Base-by-base conservation (phyloP, 176 grass and related monocot species). In the Echinochloa phyllopogon region DNA sequence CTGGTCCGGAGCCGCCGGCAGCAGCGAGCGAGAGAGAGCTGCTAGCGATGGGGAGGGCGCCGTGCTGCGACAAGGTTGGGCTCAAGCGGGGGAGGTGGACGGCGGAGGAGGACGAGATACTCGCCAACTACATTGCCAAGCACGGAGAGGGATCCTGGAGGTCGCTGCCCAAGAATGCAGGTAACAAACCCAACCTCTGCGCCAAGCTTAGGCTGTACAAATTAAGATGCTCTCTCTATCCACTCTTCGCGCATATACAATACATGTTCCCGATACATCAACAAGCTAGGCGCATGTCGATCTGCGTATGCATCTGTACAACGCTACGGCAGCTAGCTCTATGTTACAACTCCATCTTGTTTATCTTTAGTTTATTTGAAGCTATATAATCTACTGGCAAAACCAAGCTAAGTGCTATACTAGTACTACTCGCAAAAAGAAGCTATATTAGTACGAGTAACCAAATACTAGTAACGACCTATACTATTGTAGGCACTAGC, bases 91-190 rank as follows among this genome's bases (percentile, higher is more conserved):
- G 93, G 33, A 81, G 93, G 84, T 98, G 95, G 95, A 95, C 95
- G 14, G 44, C 91, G 45, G 95, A 91, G 75, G 95, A 98, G 77
- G 95, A 98, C 51, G 91, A 93, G 69, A 80, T 73, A 47, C 87
- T 98, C 43, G 70, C 87, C 8, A 86, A 33, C 75, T 98, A 98
- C 80, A 95, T 98, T 91, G 79, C 91, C 77, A 49, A 88, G 68
- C 78, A 98, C 86, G 95, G 95, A 6, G 95, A 98, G 83, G 91
- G 93, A 0, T 90, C 89, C 33, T 98, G 95, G 95, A 85, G 93
- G 69, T 93, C 95, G 47, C 87, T 98, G 25, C 95, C 95, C 69
- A 95, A 95, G 89, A 95, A 98, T 92, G 93, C 95, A 87, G 95
- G 93, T 97, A 80, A 61, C 20, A 1, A 49, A 18, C 0, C 16